Evolutionary conservation across 2,329 filamentous ascomycete species (phyloP).

Genomic region (Microthyrium microscopicum): DNA sequence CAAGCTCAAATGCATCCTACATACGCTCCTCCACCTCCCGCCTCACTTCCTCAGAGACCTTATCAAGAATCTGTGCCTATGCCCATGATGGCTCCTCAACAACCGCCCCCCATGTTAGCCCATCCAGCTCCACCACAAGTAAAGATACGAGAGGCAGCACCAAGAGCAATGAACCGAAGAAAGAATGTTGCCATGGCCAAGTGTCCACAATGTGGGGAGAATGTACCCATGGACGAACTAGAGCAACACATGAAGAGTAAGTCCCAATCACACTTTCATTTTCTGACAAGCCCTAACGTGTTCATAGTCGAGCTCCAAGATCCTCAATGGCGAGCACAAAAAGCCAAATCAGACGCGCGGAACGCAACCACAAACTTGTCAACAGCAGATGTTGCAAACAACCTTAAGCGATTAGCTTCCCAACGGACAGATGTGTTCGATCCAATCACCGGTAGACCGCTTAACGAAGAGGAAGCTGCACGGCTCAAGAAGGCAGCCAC

Average conservation of each 20-base stretch:
- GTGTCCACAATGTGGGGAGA: slow-evolving; percentile 86
- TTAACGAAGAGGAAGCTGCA: slow-evolving; percentile 56
- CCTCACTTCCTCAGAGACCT: too few relatives aligned
- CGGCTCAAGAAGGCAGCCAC: slow-evolving; percentile 60
- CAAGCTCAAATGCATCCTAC: slow-evolving; percentile 13
- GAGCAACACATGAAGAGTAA: slow-evolving; percentile 81
- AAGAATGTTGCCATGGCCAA: slow-evolving; percentile 51
- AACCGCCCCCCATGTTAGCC: slow-evolving; percentile 13
- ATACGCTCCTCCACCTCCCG: slow-evolving; percentile 15
- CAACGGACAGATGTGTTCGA: slow-evolving; percentile 83
- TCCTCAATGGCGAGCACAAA: slow-evolving; percentile 90
- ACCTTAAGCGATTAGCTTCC: slow-evolving; percentile 85
- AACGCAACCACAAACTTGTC: slow-evolving; percentile 74
- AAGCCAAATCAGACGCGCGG: slow-evolving; percentile 71
- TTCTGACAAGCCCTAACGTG: slow-evolving; percentile 9
- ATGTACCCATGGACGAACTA: slow-evolving; percentile 72
- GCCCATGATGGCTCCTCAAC: slow-evolving; percentile 15
- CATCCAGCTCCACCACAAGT: slow-evolving; percentile 16
- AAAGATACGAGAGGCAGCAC: slow-evolving; percentile 47
- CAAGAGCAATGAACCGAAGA: slow-evolving; percentile 58
- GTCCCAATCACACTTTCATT: slow-evolving; percentile 13
- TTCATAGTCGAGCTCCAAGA: slow-evolving; percentile 65
- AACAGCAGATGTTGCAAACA: slow-evolving; percentile 76
- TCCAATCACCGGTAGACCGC: slow-evolving; percentile 45
- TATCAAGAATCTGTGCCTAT: slow-evolving; percentile 12